A percentile compares a stretch with the other conserved stretches of the same genome.
Conservation (phyloP, 371 early-diverging fungal species). For the Zychaea mexicana region DNA sequence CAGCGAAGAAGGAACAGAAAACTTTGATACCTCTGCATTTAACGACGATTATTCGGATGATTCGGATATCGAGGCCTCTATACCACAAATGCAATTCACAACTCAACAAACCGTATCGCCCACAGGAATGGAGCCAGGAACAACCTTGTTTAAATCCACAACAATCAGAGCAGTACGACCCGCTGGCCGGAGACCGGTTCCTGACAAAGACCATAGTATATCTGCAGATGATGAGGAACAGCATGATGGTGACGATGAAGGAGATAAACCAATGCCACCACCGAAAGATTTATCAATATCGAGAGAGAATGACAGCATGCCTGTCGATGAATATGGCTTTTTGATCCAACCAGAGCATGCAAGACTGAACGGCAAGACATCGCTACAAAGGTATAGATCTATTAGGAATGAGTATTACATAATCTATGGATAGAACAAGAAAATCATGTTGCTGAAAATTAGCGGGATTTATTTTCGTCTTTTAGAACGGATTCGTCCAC, state of each 20-base stretch:
- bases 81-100: not conserved
- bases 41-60: conserved; percentile 51
- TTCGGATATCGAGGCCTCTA: conserved; percentile 14
- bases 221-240: conserved; percentile 9
- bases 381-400: conserved; percentile 1
- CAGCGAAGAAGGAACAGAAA: conserved; percentile 11
- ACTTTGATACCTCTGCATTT: conserved; percentile 43
- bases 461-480: too few species aligned
- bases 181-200: not conserved
- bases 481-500: conserved; percentile 27
- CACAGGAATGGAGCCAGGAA: conserved; percentile 3
- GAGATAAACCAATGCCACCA: conserved; percentile 6
- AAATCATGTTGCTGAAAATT: not conserved
- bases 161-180: conserved; percentile 7
- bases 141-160: conserved; percentile 6
- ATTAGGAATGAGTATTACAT: not conserved
- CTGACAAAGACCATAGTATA: not conserved
- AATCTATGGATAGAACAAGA: too few species aligned
- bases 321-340: conserved; percentile 62
- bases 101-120: conserved; percentile 16
- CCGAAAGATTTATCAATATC: not conserved
- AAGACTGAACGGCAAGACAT: not conserved
- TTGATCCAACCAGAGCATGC: conserved; percentile 31
- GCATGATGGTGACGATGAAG: conserved; percentile 19
- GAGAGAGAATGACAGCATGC: not conserved